Conservation (phyloP, 2,329 filamentous ascomycete genomes). For the Colletotrichum sp. region DNA sequence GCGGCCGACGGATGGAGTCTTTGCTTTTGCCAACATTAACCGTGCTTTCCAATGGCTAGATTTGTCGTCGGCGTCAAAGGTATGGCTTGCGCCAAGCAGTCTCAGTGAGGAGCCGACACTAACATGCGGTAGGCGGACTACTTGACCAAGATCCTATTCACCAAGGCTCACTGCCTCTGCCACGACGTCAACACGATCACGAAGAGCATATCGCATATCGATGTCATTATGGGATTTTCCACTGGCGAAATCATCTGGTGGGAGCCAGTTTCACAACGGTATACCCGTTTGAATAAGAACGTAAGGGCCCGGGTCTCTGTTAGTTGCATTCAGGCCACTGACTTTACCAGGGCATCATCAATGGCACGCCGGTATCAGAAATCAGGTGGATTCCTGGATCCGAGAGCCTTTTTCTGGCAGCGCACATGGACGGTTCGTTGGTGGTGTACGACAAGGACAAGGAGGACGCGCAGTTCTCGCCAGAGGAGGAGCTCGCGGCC, state of each 20-base stretch:
- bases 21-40: conserved; percentile 95
- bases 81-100: not conserved
- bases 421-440: conserved; percentile 88
- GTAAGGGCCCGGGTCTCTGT: conserved; percentile 45
- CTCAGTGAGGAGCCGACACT: conserved; percentile 26
- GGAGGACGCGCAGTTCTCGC: conserved; percentile 80
- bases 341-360: conserved; percentile 76
- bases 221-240: conserved; percentile 94
- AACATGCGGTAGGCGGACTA: conserved; percentile 72
- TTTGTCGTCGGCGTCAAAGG: conserved; percentile 55
- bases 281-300: conserved; percentile 96
- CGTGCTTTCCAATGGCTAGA: conserved; percentile 97
- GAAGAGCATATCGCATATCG: conserved; percentile 80
- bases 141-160: conserved; percentile 94
- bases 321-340: conserved; percentile 5
- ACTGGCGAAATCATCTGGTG: conserved; percentile 99
- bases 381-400: conserved; percentile 95
- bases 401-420: conserved; percentile 89
- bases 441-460: conserved; percentile 98
- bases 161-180: conserved; percentile 92
- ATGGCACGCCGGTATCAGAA: conserved; percentile 81
- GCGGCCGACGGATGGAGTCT: conserved; percentile 77
- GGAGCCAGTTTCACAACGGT: conserved; percentile 95
- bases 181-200: conserved; percentile 90
- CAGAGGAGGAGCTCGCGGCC: conserved; percentile 63